Evolutionary conservation across 176 grass and related monocot genomes (phyloP).

Genomic region (Phoenix dactylifera): DNA sequence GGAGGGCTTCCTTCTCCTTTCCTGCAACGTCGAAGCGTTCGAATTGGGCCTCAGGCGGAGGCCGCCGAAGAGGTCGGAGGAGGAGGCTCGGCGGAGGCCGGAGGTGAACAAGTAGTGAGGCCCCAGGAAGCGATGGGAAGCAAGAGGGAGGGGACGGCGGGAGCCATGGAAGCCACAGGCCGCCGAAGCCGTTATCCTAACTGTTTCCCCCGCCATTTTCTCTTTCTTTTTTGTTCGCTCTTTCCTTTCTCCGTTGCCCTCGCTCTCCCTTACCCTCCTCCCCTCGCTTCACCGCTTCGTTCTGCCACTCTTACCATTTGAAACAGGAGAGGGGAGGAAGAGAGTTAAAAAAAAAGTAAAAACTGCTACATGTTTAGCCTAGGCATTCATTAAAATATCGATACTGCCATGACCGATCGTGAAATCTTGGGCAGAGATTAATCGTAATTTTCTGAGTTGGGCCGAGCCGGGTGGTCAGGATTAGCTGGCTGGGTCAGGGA

Average conservation of each 20-base stretch:
- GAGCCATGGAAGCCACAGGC: constrained; percentile 11
- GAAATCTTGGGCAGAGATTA: too few species aligned
- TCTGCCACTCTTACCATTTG: neutral
- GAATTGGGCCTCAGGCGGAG: constrained; percentile 14
- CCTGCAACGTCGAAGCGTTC: neutral
- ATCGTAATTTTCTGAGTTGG: too few species aligned
- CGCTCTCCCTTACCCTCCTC: neutral
- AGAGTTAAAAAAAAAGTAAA: too few species aligned
- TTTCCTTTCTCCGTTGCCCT: neutral
- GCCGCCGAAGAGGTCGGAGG: constrained; percentile 26
- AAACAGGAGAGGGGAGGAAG: too few species aligned
- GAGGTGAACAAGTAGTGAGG: constrained; percentile 31
- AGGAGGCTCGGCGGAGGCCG: neutral
- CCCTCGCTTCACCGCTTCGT: neutral
- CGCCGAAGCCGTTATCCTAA: constrained; percentile 24
- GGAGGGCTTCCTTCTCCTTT: constrained; percentile 37
- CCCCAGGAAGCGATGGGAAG: constrained; percentile 42
- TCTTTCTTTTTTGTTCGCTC: neutral
- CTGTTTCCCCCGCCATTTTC: constrained; percentile 55
- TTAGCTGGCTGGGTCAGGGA: too few species aligned
- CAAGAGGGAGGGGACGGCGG: constrained; percentile 31
- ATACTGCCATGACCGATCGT: constrained; percentile 26
- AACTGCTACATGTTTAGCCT: too few species aligned
- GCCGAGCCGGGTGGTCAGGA: too few species aligned
- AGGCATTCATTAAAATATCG: too few species aligned